Conservation (phyloP, 805 yeast species). For the Candida ortonii region DNA sequence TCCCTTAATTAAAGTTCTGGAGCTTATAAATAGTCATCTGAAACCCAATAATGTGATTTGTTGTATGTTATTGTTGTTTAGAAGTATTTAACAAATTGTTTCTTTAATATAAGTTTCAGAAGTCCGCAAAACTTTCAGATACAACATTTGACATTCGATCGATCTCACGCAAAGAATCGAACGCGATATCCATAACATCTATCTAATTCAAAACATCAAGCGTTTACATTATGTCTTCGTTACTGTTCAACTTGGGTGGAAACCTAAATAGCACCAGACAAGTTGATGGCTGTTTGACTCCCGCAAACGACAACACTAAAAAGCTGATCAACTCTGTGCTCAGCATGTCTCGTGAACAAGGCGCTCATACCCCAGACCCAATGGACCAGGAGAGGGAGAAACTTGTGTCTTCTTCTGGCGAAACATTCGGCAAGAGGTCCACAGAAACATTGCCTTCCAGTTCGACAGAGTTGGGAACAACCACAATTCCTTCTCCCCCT, state of each 20-base stretch:
- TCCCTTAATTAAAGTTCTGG: constrained; percentile 5
- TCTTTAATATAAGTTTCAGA: too few species aligned
- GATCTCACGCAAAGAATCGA: too few species aligned
- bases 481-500: constrained; percentile 39
- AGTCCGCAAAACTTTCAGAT: too few species aligned
- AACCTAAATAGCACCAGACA: constrained; percentile 18
- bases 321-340: constrained; percentile 5
- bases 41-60: constrained; percentile 6
- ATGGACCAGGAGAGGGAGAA: constrained; percentile 3
- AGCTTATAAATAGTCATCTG: constrained; percentile 13
- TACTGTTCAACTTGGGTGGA: constrained; percentile 13
- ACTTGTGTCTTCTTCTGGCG: neutral
- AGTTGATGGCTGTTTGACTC: constrained; percentile 29
- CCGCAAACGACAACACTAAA: constrained; percentile 15
- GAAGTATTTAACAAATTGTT: neutral
- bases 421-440: constrained; percentile 7
- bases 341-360: constrained; percentile 2
- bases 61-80: too few species aligned
- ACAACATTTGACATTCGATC: too few species aligned
- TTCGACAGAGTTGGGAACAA: constrained; percentile 12
- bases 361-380: constrained; percentile 10
- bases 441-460: constrained; percentile 6
- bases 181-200: neutral
- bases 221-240: too few species aligned
- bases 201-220: constrained; percentile 2